Evolutionary conservation across 208 protist species (phyloP), one percentile per base, ranked within the genome.

Genomic region (Crithidia acanthocephali): DNA sequence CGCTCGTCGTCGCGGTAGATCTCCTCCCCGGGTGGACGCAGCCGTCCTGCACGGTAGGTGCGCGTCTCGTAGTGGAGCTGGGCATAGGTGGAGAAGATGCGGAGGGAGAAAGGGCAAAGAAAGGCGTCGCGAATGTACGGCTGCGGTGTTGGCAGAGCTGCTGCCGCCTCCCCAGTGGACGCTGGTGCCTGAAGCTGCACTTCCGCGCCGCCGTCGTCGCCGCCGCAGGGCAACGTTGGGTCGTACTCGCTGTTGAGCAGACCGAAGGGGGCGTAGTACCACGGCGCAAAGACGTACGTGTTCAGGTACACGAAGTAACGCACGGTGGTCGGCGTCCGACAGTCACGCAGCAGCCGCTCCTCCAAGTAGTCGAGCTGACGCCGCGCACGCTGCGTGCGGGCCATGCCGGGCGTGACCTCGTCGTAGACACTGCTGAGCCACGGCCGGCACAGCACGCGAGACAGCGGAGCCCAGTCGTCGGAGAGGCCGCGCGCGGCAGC

Each of bases 251-350:
- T 74, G 60, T 93, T 45, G 40, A 96, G 81, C n/a, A 94, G 52
- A 22, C 88, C 89, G 57, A 90, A 94, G 8, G 92, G 92, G 4
- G 89, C 77, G 75, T 91, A 95, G 81, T 95, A 96, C 90, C 92
- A 96, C 52, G 88, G 87, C 27, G 84, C 48, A 62, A 96, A 95
- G n/a, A 88, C 64, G 73, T 79, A 94, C 2, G 25, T 74, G 40
- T 87, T 62, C 28, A 92, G 57, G 63, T 95, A 96, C 25, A 90
- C 64, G 62, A 95, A 88, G 68, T 86, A 89, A 18, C 92, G 92
- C 59, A 95, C 78, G 11, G 86, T 88, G 32, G 88, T 95, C 18
- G 92, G 89, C 20, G 86, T 92, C 25, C 80, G 69, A 70, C 82
- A 83, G 79, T 96, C 92, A 15, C 92, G 88, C 53, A 91, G 77